Evolutionary conservation across 2,329 filamentous ascomycete genomes (phyloP).

Genomic region (Fusarium fujikuroi): DNA sequence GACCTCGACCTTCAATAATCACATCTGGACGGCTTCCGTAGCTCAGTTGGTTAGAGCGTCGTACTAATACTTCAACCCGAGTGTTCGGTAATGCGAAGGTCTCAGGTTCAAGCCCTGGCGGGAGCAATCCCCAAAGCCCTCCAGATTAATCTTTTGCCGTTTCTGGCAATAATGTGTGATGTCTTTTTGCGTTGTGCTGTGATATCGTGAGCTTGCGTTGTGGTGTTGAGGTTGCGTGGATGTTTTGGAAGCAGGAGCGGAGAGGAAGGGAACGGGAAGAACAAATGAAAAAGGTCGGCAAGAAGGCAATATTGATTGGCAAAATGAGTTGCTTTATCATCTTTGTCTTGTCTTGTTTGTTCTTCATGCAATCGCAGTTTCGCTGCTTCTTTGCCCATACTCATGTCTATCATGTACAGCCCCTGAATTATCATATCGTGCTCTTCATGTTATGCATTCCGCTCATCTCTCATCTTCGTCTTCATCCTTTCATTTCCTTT

Average conservation of each 20-base stretch:
- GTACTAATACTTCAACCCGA: constrained; percentile 32
- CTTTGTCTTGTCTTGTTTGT: constrained; percentile 6
- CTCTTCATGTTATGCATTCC: constrained; percentile 23
- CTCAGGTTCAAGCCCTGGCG: constrained; percentile 34
- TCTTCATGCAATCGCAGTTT: constrained; percentile 3
- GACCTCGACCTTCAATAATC: background rate
- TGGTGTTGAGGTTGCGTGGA: background rate
- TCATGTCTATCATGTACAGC: constrained; percentile 27
- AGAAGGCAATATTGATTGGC: background rate
- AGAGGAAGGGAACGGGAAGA: background rate
- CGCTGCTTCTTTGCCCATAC: constrained; percentile 2
- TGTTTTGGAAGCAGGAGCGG: background rate
- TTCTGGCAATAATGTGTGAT: background rate
- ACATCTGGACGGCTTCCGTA: constrained; percentile 32
- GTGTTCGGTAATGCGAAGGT: constrained; percentile 29
- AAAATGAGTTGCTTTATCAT: constrained; percentile 19
- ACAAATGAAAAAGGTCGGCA: background rate
- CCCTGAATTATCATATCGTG: constrained; percentile 14
- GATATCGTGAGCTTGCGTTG: background rate
- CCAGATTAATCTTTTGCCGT: constrained; percentile 6
- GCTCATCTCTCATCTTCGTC: constrained; percentile 7
- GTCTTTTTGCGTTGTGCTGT: background rate
- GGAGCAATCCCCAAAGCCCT: constrained; percentile 27
- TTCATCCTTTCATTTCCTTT: background rate
- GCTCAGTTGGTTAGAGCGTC: constrained; percentile 36